Evolutionary conservation across 371 early-diverging fungal species (phyloP).

Genomic region (Mortierella sp.): DNA sequence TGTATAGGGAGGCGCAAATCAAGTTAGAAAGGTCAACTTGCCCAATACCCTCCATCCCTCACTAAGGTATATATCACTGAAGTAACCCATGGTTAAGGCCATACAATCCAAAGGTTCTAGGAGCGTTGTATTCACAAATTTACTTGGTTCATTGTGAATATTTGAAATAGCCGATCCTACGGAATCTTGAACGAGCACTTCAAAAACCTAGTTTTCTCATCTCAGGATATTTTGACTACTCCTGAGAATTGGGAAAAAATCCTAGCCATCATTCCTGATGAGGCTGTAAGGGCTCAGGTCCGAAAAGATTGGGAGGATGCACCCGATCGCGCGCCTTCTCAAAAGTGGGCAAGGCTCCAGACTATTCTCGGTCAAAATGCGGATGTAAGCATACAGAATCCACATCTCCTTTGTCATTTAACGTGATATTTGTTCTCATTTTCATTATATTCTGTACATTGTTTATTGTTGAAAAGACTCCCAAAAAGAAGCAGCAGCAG

Average conservation of each 20-base stretch:
- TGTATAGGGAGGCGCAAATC: constrained; percentile 79
- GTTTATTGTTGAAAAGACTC: background rate
- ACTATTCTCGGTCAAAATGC: constrained; percentile 35
- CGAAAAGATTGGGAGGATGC: constrained; percentile 64
- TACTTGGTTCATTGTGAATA: constrained; percentile 13
- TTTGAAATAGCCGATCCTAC: constrained; percentile 67
- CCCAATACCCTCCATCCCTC: constrained; percentile 72
- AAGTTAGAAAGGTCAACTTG: constrained; percentile 78
- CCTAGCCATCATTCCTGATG: constrained; percentile 80
- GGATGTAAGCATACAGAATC: constrained; percentile 13
- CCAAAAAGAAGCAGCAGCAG: constrained; percentile 25
- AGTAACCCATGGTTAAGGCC: background rate
- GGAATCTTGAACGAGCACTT: constrained; percentile 77
- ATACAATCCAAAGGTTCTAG: background rate
- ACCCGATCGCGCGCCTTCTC: constrained; percentile 59
- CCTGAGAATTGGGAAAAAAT: constrained; percentile 79
- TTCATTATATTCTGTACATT: background rate
- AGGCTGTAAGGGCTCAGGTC: constrained; percentile 67
- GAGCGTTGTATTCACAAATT: background rate
- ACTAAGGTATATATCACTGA: constrained; percentile 60
- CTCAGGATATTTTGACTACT: constrained; percentile 79
- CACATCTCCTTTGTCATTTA: background rate
- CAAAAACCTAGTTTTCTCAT: constrained; percentile 69
- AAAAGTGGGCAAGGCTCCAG: constrained; percentile 73
- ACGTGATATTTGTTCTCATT: background rate